phyloP scores from a whole-genome alignment of 169 alveolate species.

The Plasmodium coatneyi region DNA sequence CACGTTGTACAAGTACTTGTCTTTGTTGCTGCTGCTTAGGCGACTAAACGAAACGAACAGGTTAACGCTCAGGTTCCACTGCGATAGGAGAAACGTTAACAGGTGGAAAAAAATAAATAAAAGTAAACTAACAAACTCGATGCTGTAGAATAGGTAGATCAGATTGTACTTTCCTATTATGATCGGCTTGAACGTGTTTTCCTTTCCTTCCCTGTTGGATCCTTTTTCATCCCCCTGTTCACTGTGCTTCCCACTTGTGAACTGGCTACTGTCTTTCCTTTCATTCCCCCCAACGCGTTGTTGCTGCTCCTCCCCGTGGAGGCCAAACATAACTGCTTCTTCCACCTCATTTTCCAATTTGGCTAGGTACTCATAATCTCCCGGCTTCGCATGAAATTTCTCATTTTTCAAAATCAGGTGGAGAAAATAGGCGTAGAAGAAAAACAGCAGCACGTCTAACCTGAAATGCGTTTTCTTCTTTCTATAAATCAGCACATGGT shows the following conservation, averaged over 20 bases:
- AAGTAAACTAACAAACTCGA: constrained; percentile 46
- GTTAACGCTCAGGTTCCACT: constrained; percentile 40
- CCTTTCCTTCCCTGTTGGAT: neutral
- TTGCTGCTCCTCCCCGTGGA: neutral
- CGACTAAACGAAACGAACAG: constrained; percentile 12
- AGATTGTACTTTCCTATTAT: constrained; percentile 64
- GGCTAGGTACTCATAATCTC: constrained; percentile 59
- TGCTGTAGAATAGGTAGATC: constrained; percentile 53
- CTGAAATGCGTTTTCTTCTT: constrained; percentile 37
- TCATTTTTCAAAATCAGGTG: constrained; percentile 40
- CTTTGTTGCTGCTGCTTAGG: neutral
- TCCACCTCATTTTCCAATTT: neutral
- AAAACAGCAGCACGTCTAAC: constrained; percentile 61
- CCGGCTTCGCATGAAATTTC: constrained; percentile 54
- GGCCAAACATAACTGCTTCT: neutral
- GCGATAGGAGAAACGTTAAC: constrained; percentile 34
- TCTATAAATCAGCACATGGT: constrained; percentile 29
- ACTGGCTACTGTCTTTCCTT: neutral
- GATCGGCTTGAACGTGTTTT: constrained; percentile 43
- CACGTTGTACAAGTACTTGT: constrained; percentile 35
- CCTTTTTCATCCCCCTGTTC: neutral
- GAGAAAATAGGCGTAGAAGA: constrained; percentile 34
- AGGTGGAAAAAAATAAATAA: constrained; percentile 45
- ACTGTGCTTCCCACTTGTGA: neutral
- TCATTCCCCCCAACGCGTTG: neutral